Conservation (phyloP, 805 yeast genomes). For the Wickerhamiella parazyma region DNA sequence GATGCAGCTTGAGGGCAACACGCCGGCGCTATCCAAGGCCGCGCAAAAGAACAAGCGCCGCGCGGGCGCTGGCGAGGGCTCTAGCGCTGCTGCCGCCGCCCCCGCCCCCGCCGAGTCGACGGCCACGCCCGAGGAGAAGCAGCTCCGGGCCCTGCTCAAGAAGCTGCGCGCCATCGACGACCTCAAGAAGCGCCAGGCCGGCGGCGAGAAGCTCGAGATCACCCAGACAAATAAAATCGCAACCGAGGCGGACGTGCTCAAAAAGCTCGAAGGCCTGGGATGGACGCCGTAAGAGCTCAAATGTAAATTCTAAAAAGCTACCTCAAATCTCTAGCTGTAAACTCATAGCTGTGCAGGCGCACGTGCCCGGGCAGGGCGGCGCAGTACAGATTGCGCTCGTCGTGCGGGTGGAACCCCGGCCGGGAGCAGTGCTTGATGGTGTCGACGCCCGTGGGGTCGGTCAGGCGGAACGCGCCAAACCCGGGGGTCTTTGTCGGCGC, state of each 20-base stretch:
- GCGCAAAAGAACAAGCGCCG: conserved; percentile 54
- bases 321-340: conserved; percentile 36
- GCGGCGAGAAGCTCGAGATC: conserved; percentile 76
- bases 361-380: conserved; percentile 17
- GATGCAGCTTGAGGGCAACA: conserved; percentile 21
- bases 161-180: conserved; percentile 92
- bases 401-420: conserved; percentile 50
- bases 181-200: conserved; percentile 68
- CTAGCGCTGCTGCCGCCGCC: conserved; percentile 15
- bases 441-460: conserved; percentile 53
- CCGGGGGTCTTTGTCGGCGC: conserved; percentile 39
- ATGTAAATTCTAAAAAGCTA: background rate
- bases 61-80: conserved; percentile 12
- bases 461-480: conserved; percentile 45
- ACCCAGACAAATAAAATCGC: conserved; percentile 83
- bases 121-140: conserved; percentile 67
- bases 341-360: conserved; percentile 11
- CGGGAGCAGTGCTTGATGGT: conserved; percentile 38
- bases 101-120: conserved; percentile 35
- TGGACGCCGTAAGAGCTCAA: conserved; percentile 30
- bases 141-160: conserved; percentile 77
- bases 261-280: conserved; percentile 63
- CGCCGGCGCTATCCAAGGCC: conserved; percentile 39
- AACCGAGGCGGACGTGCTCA: conserved; percentile 69
- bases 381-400: conserved; percentile 36